Evolutionary conservation across 352 stramenopile genomes (phyloP), one percentile per base, ranked within the genome.

Genomic region (Phytophthora meadii): DNA sequence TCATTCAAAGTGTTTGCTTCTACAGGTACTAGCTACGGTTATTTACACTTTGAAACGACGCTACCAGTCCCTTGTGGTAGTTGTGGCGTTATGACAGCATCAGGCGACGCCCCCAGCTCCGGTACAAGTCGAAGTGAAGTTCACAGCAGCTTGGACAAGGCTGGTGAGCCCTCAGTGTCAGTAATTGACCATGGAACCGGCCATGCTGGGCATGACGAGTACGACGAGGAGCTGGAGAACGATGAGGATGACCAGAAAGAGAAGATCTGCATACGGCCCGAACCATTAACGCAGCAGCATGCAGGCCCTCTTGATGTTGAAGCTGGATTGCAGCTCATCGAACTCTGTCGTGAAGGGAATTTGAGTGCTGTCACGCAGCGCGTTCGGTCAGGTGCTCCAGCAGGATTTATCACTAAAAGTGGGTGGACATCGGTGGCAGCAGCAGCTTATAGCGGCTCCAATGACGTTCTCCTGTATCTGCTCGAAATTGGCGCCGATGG

Each of bases 331-430:
- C 71, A 74, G 12, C 70, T 95, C 17, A 85, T 91, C 48, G 76
- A 89, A 44, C 72, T 81, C 28, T 93, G 84, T 61, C 84, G 74
- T 17, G 72, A 89, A 47, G 75, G 72, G 1, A 74, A 77, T 39
- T 60, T 86, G 9, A 52, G 54, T 1, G 53, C 55, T 0, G 81
- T 92, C 39, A 63, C 65, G 2, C 58, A 74, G 44, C 77, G 80
- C 22, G 55, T 90, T 53, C 54, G 44, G 7, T 77, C 86, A 28
- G 81, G 83, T 9, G 76, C 77, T 1, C 76, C 83, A 0, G 82
- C 79, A 0, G 81, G 83, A 0, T 95, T 95, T 53, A 76, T 90
- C 32, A 82, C 85, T n/a, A 91, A 87, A 65, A 85, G 70, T n/a
- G 77, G 77, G 2, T 95, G 87, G 87, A 95, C 85, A 7, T 81